phyloP scores from a whole-genome alignment of 2,329 filamentous ascomycete species.

The Colletotrichum incanum region DNA sequence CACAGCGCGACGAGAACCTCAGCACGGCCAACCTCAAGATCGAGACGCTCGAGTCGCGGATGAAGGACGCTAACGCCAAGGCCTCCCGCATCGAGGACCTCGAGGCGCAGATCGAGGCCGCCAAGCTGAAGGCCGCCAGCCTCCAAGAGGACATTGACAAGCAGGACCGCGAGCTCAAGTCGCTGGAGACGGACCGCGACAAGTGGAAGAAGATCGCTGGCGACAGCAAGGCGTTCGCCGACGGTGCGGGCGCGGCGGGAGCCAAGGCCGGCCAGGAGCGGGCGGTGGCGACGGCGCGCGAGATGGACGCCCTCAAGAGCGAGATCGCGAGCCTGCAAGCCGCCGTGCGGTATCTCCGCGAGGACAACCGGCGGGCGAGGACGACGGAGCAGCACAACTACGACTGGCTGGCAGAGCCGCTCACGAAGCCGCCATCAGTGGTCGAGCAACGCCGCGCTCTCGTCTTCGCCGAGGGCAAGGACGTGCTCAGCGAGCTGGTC shows the following conservation, averaged over 20 bases:
- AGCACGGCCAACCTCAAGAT: conserved; percentile 94
- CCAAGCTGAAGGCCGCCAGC: conserved; percentile 64
- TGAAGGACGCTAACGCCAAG: conserved; percentile 87
- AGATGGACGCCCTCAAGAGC: conserved; percentile 80
- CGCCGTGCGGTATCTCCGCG: conserved; percentile 77
- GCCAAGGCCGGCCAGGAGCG: conserved; percentile 75
- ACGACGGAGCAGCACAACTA: conserved; percentile 68
- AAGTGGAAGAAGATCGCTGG: conserved; percentile 81
- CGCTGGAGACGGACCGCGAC: conserved; percentile 76
- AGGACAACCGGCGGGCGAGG: conserved; percentile 76
- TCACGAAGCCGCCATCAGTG: conserved; percentile 62
- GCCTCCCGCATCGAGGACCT: conserved; percentile 78
- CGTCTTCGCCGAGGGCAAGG: conserved; percentile 74
- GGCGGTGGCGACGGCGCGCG: conserved; percentile 78
- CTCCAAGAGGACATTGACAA: conserved; percentile 77
- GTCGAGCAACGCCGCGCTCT: conserved; percentile 66
- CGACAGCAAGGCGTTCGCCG: conserved; percentile 71
- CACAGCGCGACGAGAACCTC: conserved; percentile 83
- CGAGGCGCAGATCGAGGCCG: conserved; percentile 71
- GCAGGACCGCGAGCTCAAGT: conserved; percentile 77
- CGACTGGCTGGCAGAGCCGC: conserved; percentile 77
- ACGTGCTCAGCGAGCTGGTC: conserved; percentile 76
- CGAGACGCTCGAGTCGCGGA: conserved; percentile 89
- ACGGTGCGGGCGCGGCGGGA: conserved; percentile 62
- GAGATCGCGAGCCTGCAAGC: conserved; percentile 77